Conservation (phyloP, 768 basidiomycete species). For the Termitomyces sp. region DNA sequence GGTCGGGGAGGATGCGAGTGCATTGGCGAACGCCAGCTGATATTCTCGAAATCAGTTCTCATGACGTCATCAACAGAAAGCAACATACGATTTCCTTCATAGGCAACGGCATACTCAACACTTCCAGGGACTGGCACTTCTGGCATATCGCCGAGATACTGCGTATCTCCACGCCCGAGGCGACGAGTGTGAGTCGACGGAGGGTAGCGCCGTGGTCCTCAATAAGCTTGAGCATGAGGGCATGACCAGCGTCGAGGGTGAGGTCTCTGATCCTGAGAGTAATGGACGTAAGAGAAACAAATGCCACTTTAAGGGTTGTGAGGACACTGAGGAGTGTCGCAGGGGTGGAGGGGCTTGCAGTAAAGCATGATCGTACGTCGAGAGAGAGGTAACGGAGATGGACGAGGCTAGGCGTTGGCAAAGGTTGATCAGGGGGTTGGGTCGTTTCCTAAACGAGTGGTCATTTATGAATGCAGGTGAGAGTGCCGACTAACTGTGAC, state of each 20-base stretch:
- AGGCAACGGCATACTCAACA: conserved; percentile 46
- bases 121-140: conserved; percentile 38
- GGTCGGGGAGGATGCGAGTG: conserved; percentile 28
- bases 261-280: conserved; percentile 40
- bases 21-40: conserved; percentile 27
- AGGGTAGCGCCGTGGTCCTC: conserved; percentile 36
- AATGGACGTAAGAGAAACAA: conserved; percentile 29
- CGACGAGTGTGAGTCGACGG: conserved; percentile 38
- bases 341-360: conserved; percentile 22
- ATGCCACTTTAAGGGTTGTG: conserved; percentile 23
- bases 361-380: conserved; percentile 10
- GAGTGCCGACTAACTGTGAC: conserved; percentile 39
- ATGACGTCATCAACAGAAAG: neutral
- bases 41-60: neutral
- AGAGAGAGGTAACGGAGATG: conserved; percentile 26
- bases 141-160: conserved; percentile 35
- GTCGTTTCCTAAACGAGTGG: conserved; percentile 19
- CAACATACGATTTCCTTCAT: conserved; percentile 40
- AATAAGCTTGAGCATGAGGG: conserved; percentile 38
- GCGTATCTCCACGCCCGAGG: conserved; percentile 34
- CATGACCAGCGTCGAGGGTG: conserved; percentile 21
- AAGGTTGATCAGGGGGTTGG: conserved; percentile 22
- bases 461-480: neutral
- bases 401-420: conserved; percentile 7
- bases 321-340: conserved; percentile 25